Evolutionary conservation across 2,329 filamentous ascomycete species (phyloP), one percentile per base, ranked within the genome.

Genomic region (Metarhizium rileyi): DNA sequence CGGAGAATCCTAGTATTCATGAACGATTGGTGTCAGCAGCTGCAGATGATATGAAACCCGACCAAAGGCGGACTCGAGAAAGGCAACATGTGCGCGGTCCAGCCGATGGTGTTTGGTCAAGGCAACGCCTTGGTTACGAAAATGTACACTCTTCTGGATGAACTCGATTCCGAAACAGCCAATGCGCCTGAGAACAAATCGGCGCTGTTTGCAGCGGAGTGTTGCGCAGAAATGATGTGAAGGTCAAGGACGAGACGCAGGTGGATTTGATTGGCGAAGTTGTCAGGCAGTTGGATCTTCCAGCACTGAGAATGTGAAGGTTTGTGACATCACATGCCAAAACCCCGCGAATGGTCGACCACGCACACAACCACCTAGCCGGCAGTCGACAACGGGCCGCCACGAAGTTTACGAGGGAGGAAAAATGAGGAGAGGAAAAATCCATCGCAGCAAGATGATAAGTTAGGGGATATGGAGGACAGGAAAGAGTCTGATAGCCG

Each of bases 1-100:
- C 58, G 76, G 76, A 40, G 62, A 65, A 47, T 70, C 67, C 67
- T 70, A 47, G 20, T 41, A 46, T 27, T 5, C 40, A 27, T 30
- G 26, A 38, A 23, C 7, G 18, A 23, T 33, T 10, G 38, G 25
- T 14, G 44, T 50, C 41, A 52, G 53, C 50, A 47, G 47, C 44
- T 57, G 55, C 53, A 38, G 51, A 52, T 47, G 36, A 43, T 26
- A 18, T 40, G 43, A 35, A 20, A 7, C 14, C 33, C 5, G 28
- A 50, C 30, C n/a, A 14, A 41, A 12, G 35, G 27, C 46, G n/a
- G 26, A 26, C 46, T 49, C 6, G 22, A 42, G 41, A 41, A 28
- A 18, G 5, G 18, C 4, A 26, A 26, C 45, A 26, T 35, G 22
- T 35, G 23, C 45, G 22, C 22, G 30, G 38, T 47, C 44, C 23